Base-by-base conservation (phyloP, 495 filamentous ascomycete species). In the Achaetomiella virescens region DNA sequence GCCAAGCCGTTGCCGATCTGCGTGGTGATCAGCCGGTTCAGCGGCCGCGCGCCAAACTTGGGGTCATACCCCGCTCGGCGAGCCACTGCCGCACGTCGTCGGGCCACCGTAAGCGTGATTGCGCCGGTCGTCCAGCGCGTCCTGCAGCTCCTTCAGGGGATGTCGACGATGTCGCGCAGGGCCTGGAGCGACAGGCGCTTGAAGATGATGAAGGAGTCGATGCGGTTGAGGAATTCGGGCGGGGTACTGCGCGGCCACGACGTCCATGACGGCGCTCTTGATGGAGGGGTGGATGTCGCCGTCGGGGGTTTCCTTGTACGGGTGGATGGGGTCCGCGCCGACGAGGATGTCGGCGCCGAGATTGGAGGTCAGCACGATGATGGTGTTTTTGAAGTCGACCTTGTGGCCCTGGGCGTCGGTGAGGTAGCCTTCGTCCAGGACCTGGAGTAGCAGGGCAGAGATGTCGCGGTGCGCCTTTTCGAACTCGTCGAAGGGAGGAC, bases 391-490 rank as follows among this genome's bases (percentile, higher is more conserved):
- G 76, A 97, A 97, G 67, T 97, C 93, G 45, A 98, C 84, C 64
- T 91, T 95, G 72, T 96, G 93, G 35, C 93, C 93, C 69, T 97
- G 92, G 3, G 90, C 80, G 69, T 97, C 93, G 5, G 93, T 96
- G 24, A 98, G 79, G 75, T 92, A 97, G 12, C 92, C 93, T 69
- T 97, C 93, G 71, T 98, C 93, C 0, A 98, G 81, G 1, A 97
- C 93, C 61, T 97, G 93, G 1, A 98, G 81, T 5, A 98, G 81
- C n/a, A 98, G 74, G 0, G 91, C 85, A 2, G 90, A 93, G 57
- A 97, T 97, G 66, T 98, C 93, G 21, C 88, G 85, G 66, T 97
- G 92, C 2, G 92, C 92, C 66, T 98, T 97, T 68, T 97, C 92
- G 65, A 96, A 98, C 63, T 97, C 93, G 71, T 98, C 93, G 59